phyloP scores from a whole-genome alignment of 2,329 filamentous ascomycete genomes.

The Chrysoporthe austroafricana region DNA sequence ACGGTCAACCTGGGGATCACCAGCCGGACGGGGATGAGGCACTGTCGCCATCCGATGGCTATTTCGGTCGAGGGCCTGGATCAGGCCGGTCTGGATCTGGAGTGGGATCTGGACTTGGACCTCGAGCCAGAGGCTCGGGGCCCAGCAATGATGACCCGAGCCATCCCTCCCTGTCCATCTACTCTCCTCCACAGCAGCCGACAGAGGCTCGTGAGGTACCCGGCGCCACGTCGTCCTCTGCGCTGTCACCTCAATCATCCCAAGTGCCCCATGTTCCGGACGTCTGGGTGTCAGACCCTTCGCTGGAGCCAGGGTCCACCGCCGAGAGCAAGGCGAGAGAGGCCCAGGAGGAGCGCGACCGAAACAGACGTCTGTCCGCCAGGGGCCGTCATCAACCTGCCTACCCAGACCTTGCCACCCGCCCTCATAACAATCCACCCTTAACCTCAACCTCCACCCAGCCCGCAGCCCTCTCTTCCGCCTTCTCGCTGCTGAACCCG shows the following conservation, averaged over 20 bases:
- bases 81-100: constrained; percentile 10
- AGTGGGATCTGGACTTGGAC: background rate
- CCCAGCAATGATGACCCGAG: constrained; percentile 27
- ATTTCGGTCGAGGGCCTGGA: constrained; percentile 44
- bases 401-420: constrained; percentile 8
- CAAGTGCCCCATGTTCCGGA: constrained; percentile 51
- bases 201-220: constrained; percentile 8
- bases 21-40: constrained; percentile 34
- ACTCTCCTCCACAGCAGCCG: background rate
- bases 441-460: background rate
- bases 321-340: constrained; percentile 49
- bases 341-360: constrained; percentile 45
- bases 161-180: constrained; percentile 29
- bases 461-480: background rate
- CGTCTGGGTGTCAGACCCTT: constrained; percentile 54
- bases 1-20: constrained; percentile 3
- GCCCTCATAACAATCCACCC: background rate
- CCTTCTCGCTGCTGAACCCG: constrained; percentile 12
- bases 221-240: constrained; percentile 16
- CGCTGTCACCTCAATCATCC: constrained; percentile 33
- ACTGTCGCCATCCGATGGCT: constrained; percentile 56
- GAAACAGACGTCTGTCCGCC: constrained; percentile 13
- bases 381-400: constrained; percentile 6
- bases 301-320: constrained; percentile 41
- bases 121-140: background rate